Conservation (phyloP, 179 eudicot genomes). For the Silene coronaria region DNA sequence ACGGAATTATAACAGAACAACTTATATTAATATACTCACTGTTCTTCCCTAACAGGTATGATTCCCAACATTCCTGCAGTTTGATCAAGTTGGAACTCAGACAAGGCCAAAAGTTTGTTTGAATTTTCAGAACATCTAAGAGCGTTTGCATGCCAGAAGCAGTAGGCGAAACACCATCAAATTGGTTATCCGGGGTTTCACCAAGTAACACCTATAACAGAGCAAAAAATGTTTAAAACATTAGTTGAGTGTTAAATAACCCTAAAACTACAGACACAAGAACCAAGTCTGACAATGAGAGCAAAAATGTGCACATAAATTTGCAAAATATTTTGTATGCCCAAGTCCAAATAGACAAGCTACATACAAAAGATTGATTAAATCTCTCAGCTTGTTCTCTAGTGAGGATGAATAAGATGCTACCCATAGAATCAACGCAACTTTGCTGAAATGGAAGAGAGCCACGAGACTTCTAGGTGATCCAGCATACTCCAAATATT, state of each 20-base stretch:
- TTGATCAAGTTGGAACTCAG: constrained; percentile 36
- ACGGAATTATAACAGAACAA: background rate
- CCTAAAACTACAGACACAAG: background rate
- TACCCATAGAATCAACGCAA: no score
- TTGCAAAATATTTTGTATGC: background rate
- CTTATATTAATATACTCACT: constrained; percentile 39
- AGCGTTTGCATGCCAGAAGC: constrained; percentile 63
- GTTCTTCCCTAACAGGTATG: constrained; percentile 36
- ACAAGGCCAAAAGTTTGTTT: constrained; percentile 63
- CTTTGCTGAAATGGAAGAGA: no score
- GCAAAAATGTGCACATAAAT: background rate
- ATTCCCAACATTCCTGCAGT: constrained; percentile 59
- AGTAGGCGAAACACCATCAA: constrained; percentile 47
- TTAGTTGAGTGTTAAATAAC: background rate
- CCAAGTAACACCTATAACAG: constrained; percentile 72
- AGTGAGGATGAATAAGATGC: no score
- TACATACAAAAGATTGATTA: background rate
- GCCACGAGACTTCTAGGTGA: no score
- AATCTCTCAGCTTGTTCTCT: no score
- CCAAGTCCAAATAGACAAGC: background rate
- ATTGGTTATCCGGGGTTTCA: constrained; percentile 46
- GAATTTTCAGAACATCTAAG: constrained; percentile 67
- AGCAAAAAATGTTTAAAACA: background rate
- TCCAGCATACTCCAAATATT: no score
- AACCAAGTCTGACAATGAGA: background rate